These are phyloP conservation scores for Punctularia strigosozonata DNA, from an alignment of 768 basidiomycete species.

Conservation along the genomic window DNA sequence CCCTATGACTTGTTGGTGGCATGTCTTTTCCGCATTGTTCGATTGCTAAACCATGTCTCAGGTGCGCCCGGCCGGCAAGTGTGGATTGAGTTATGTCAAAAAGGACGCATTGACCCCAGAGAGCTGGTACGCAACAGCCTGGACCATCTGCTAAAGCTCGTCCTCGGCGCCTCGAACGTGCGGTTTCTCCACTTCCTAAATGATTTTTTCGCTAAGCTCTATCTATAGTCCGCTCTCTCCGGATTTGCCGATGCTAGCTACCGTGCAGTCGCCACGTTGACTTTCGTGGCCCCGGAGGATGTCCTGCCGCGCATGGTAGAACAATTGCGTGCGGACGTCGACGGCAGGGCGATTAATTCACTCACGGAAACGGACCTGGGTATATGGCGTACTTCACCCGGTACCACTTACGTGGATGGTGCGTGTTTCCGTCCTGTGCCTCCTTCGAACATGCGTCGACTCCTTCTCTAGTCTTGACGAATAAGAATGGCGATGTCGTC, in stretches of 20 bases:
- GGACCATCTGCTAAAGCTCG: constrained; percentile 34
- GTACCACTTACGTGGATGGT: constrained; percentile 77
- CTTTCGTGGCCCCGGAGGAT: constrained; percentile 64
- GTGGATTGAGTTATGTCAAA: constrained; percentile 81
- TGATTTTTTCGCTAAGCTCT: background rate
- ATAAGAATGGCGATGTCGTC: constrained; percentile 38
- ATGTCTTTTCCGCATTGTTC: background rate
- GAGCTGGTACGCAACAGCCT: constrained; percentile 40
- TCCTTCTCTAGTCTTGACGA: constrained; percentile 42
- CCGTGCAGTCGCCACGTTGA: constrained; percentile 60
- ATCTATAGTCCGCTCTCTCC: constrained; percentile 3
- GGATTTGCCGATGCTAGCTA: constrained; percentile 61
- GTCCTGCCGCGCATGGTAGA: constrained; percentile 62
- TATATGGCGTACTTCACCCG: constrained; percentile 80
- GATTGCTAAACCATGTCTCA: constrained; percentile 9
- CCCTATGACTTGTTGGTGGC: constrained; percentile 42
- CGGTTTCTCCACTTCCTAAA: background rate
- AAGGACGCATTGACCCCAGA: constrained; percentile 53
- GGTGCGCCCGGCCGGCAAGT: constrained; percentile 38
- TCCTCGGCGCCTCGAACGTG: constrained; percentile 34
- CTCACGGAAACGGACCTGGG: constrained; percentile 67
- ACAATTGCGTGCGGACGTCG: constrained; percentile 56
- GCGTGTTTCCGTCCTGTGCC: constrained; percentile 8
- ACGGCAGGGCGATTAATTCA: constrained; percentile 40
- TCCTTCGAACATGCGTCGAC: background rate